Evolutionary conservation across 1,139 yeast genomes (phyloP), one percentile per base, ranked within the genome.

Genomic region (Pichia inconspicua): DNA sequence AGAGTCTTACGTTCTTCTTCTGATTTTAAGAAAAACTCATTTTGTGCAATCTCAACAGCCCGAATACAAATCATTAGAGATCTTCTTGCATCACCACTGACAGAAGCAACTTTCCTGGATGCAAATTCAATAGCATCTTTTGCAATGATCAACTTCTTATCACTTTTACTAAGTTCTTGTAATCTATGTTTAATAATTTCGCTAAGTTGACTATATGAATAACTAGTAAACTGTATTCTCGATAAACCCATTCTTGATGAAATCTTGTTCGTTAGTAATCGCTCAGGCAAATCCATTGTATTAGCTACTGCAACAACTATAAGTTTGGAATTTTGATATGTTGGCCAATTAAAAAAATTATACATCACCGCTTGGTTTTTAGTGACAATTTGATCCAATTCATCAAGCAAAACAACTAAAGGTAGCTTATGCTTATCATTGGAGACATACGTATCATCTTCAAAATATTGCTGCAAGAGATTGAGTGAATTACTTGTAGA

Each of bases 331-430:
- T 82, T 73, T 14, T 77, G 71, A 58, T 86, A 81, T 0, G 96
- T 82, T 6, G 98, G 96, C 99, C 99, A 92, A 66, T 94, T 90
- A 73, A 92, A 89, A 60, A 94, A 88, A 63, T 92, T 94, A 68
- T 92, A 94, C 85, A 92, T 83, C 43, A 92, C 94, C 45, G 82
- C 81, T 62, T 89, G 96, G 52, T 82, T 83, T 53, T 80, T 84
- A 4, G 92, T 83, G 15, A 90, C 92, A 49, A 94, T 73, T 61
- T 92, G 97, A 65, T 92, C 99, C 53, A 92, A 71, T 64, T 92
- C 99, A 66, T 92, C 99, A 68, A 92, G 72, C 48, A 92, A 69
- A 0, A 92, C 88, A 19, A 92, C 84, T 43, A 84, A 67, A 1
- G 95, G 85, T 42, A 66, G 68, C 37, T 75, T 60, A 15, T 53